Evolutionary conservation across 2,329 filamentous ascomycete genomes (phyloP), one percentile per base, ranked within the genome.

Genomic region (Mycosphaerelloides madeirae): DNA sequence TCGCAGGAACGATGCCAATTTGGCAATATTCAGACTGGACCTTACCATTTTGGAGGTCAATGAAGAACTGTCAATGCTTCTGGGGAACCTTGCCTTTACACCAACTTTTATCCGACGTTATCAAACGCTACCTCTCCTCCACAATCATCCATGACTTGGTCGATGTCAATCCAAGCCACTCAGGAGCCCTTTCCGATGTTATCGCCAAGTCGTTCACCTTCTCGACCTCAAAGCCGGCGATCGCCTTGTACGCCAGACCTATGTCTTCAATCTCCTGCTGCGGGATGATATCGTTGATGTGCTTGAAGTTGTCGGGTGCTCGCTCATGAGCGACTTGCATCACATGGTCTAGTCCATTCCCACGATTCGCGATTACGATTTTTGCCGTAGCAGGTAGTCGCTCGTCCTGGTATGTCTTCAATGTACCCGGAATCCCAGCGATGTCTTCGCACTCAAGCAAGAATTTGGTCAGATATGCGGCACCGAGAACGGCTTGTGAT

Each of bases 191-290:
- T 33, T 68, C 60, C 1, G 67, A 71, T 44, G 63, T 56, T 25
- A 34, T 59, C 16, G 68, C 69, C 49, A 65, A 69, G 18, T 48
- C 50, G 44, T 72, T 74, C 3, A 73, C 68, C 29, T 56, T 65
- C 3, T 71, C 67, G 59, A 67, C 69, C 52, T 74, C 69, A 45
- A 73, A 73, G 1, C 70, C 70, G 6, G 70, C 70, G 32, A 72
- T 57, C 29, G 65, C 62, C 48, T 73, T 72, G 35, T 59, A 57
- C 15, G 48, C 44, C 36, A 43, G 32, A 1, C 56, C 56, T 25
- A 59, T 52, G 8, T 43, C 51, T 37, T 59, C 54, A 14, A 59
- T 31, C 37, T 59, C 54, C 11, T 56, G 48, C 29, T 55, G 49
- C 13, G 54, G 39, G 18, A 57, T 53, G 8, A 59, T 46, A 40